Evolutionary conservation across 345 rosid genomes (phyloP), one percentile per base, ranked within the genome.

Genomic region (Syzygium grande): DNA sequence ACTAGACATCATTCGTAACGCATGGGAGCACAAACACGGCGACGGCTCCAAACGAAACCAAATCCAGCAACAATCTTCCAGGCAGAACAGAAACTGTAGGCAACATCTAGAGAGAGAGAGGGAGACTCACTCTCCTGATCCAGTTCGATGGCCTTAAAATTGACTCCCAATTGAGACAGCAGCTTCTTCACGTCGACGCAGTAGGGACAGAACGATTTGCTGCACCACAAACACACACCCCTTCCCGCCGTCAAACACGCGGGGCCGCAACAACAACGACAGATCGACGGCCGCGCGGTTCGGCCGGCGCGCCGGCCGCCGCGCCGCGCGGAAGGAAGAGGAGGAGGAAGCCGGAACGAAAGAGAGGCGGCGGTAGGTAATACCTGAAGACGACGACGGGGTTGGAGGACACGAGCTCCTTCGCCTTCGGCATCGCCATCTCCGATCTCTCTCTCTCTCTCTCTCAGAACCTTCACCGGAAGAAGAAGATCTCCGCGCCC

Each of bases 331-430:
- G 23, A 11, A 3, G 14, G 79, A 13, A 21, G 41, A n/a, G 11
- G n/a, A 30, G 78, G 4, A 29, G 34, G 8, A n/a, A 22, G 0
- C 29, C 27, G 17, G 52, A 85, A 54, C 63, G 38, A 53, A 10
- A 54, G 21, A 17, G 5, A 21, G 16, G 51, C 46, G 46, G 46
- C 46, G 46, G 46, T 6, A 5, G 46, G 46, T 19, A 23, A 3
- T 83, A 92, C 97, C 97, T 95, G 95, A 95, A 96, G 92, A 96
- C 97, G 87, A 94, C 93, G 88, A 95, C 96, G 85, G 95, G 14
- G 34, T 95, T 93, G 87, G 86, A 68, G 73, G 95, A 89, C 29
- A 95, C 95, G 54, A 91, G 56, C 85, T 96, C 96, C 87, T 94
- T 90, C 5, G 97, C 95, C 92, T 94, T 95, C 54, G 88, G 85